Percentiles rank a stretch among this genome's conserved stretches.
Conservation (phyloP, 768 basidiomycete species). For the Cubamyces lactineus region DNA sequence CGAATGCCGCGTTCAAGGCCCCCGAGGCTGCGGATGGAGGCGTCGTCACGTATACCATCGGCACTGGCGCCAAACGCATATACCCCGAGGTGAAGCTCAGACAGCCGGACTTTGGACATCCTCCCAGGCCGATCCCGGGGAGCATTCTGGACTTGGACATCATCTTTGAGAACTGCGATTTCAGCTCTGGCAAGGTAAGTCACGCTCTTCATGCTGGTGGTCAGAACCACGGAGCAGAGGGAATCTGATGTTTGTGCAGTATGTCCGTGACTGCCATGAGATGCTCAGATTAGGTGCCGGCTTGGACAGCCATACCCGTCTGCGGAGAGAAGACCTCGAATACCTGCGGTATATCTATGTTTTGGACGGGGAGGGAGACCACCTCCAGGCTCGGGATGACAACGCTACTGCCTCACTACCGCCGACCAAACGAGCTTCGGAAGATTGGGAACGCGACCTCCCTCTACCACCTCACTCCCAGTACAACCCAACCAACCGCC, state of each 20-base stretch:
- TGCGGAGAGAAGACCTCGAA: conserved; percentile 75
- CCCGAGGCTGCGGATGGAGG: conserved; percentile 49
- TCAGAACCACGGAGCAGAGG: too few species aligned
- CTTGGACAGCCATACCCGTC: conserved; percentile 78
- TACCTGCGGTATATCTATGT: conserved; percentile 88
- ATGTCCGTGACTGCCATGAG: conserved; percentile 95
- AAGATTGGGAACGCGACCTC: conserved; percentile 58
- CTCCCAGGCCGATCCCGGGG: conserved; percentile 84
- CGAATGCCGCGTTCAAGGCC: conserved; percentile 45
- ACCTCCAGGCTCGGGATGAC: conserved; percentile 40
- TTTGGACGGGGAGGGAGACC: conserved; percentile 54
- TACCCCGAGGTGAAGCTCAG: conserved; percentile 73
- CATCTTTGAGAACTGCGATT: conserved; percentile 92
- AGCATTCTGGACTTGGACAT: conserved; percentile 88
- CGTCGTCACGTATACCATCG: conserved; percentile 60
- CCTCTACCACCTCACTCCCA: conserved; percentile 50
- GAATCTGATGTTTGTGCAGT: conserved; percentile 47
- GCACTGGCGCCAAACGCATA: conserved; percentile 74
- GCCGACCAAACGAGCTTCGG: conserved; percentile 29
- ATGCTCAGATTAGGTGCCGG: conserved; percentile 89
- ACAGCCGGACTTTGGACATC: conserved; percentile 71
- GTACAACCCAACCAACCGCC: conserved; percentile 54
- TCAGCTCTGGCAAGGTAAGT: conserved; percentile 70
- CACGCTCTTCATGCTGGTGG: background rate
- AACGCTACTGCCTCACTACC: conserved; percentile 11